Evolutionary conservation across 371 early-diverging fungal species (phyloP), one percentile per base, ranked within the genome.

Genomic region (Lichtheimia corymbifera): DNA sequence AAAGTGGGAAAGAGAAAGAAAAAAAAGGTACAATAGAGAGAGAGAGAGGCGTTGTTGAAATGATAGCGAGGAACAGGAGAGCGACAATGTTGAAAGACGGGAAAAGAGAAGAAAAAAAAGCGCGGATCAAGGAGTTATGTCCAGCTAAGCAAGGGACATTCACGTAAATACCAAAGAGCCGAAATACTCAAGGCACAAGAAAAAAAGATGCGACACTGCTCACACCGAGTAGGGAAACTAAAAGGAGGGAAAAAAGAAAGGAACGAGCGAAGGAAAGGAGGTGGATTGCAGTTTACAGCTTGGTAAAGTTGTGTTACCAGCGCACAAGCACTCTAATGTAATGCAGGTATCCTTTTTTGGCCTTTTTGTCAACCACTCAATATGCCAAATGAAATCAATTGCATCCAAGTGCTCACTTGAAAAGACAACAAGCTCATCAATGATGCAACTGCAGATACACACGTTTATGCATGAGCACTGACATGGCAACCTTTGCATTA

Each of bases 21-120:
- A 41, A 14, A 14, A 27, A 63, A 53, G 50, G 30, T 40, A 58
- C 50, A 35, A 58, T 27, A 22, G 22, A 22, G 22, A 22, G 22
- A 22, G 30, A 42, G 45, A 65, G 35, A 55, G 28, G 30, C 25
- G 20, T 35, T 35, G 35, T 27, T 47, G 27, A 43, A 53, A 41
- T n/a, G 25, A 41, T 25, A 25, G 28, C 20, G 24, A 55, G 49
- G 43, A 15, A 55, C 17, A 55, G 18, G 35, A 53, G 56, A 18
- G 27, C 27, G 41, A 53, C 35, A 35, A 35, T 35, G 35, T 35
- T 35, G 53, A 4, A 15, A 62, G 27, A 45, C 44, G 56, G 22
- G 41, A 27, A 47, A 59, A 27, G 44, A 42, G n/a, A 50, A 59
- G 18, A 44, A 40, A 56, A 55, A 65, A 65, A 51, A 51, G 59